Base-by-base conservation (phyloP, 352 stramenopile species). In the Phytophthora brassicae region DNA sequence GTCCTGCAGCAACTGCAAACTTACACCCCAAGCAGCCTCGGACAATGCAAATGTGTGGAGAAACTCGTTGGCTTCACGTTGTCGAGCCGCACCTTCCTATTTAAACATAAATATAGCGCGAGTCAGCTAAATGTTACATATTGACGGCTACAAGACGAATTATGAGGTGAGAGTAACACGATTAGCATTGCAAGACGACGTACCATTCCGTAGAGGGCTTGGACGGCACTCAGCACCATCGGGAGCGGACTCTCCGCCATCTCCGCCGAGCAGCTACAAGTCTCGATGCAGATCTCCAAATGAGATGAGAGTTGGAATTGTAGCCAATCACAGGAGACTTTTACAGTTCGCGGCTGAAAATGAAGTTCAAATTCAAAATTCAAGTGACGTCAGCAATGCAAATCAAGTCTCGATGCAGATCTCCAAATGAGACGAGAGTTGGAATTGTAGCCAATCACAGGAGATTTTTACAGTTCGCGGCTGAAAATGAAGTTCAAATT, bases 1-100 rank as follows among this genome's bases (percentile, higher is more conserved):
- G 28, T 90, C 79, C 20, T 75, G 68, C 24, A 90, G 44, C 29
- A 90, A 16, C 48, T 84, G 79, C 26, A 84, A 63, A 1, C 60
- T 66, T 22, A 86, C 68, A 4, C 65, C 61, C 81, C 81, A 90
- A 6, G 79, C 74, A 2, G 70, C 66, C 61, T 89, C 68, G 1
- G 73, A 80, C 19, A 53, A 59, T 28, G 77, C 71, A 60, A 91
- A 86, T 26, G 56, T 70, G 53, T 89, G 58, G 11, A 91, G 56
- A 43, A 88, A 89, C 65, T 79, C 72, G 49, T 91, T 91, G 43
- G 79, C 79, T 60, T 86, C 76, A 63, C 77, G 82, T 56, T 91
- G 82, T 41, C 73, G 75, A 16, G 64, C 74, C 6, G 69, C 66
- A 55, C 81, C 81, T 73, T 88, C 79, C 81, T 90, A 47, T 13